phyloP scores from a whole-genome alignment of 176 grass and related monocot species.

The Avena atlantica region DNA sequence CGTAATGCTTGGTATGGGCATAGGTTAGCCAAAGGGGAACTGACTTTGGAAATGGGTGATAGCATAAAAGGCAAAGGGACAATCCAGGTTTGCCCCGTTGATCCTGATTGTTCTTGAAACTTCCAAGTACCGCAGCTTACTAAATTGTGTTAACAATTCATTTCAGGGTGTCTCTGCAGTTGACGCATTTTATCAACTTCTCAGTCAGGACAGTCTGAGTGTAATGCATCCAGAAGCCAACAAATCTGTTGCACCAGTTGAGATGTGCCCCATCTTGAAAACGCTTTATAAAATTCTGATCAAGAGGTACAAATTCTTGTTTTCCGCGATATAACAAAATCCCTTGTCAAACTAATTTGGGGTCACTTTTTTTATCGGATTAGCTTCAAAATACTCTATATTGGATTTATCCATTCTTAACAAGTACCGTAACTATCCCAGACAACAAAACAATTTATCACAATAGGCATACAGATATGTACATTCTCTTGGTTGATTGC shows the following conservation, averaged over 20 bases:
- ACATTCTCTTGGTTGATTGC: constrained; percentile 13
- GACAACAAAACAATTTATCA: constrained; percentile 9
- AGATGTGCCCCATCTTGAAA: constrained; percentile 96
- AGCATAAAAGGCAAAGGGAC: constrained; percentile 99
- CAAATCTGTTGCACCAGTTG: constrained; percentile 80
- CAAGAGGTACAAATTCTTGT: constrained; percentile 60
- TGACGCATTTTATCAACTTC: constrained; percentile 93
- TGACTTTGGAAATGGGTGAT: constrained; percentile 95
- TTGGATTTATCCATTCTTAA: background rate
- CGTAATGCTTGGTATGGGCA: constrained; percentile 98
- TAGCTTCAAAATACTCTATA: background rate
- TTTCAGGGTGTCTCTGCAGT: constrained; percentile 97
- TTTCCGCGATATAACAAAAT: background rate
- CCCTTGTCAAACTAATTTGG: background rate
- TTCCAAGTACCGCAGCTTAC: constrained; percentile 11
- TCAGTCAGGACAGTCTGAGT: constrained; percentile 91
- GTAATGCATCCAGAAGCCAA: constrained; percentile 95
- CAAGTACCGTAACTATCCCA: background rate
- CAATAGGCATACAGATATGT: background rate
- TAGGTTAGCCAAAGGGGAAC: constrained; percentile 86
- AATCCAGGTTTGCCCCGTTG: constrained; percentile 76
- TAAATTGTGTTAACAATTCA: constrained; percentile 29
- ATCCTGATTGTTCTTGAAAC: constrained; percentile 33
- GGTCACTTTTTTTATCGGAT: background rate
- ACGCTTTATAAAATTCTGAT: constrained; percentile 97